Percentiles rank a stretch among this genome's conserved stretches.
Evolutionary conservation across 2,329 filamentous ascomycete genomes (phyloP).

Genomic region (Calonectria hongkongensis): DNA sequence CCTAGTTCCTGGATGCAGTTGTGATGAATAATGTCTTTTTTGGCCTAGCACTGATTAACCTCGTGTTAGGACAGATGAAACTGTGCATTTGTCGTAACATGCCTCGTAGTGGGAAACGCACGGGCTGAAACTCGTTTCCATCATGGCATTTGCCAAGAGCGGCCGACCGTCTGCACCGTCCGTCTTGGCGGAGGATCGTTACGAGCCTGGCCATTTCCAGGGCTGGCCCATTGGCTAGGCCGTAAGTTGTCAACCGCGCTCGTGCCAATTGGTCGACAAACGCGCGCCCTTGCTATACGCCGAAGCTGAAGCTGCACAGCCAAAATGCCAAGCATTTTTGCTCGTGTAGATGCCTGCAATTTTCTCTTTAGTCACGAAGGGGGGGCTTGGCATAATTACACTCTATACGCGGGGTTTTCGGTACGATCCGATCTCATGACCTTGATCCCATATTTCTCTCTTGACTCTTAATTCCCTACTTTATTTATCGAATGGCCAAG

Average conservation of each 20-base stretch:
- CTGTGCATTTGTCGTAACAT: no score
- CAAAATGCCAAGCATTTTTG: conserved; percentile 52
- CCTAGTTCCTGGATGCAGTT: no score
- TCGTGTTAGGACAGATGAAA: no score
- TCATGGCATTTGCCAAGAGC: not conserved
- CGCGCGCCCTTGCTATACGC: not conserved
- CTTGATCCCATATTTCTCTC: not conserved
- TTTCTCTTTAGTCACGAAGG: not conserved
- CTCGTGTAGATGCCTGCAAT: conserved; percentile 46
- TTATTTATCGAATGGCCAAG: no score
- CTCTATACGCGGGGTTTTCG: conserved; percentile 14
- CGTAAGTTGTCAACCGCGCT: not conserved
- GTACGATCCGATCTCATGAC: not conserved
- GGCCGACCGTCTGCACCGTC: not conserved
- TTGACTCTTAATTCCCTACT: not conserved
- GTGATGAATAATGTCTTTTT: no score
- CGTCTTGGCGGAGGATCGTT: not conserved
- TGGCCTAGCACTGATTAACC: no score
- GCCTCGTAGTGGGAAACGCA: not conserved
- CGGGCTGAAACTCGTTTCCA: not conserved
- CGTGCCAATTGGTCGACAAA: not conserved
- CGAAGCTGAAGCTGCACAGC: conserved; percentile 50
- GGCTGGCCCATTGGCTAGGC: not conserved
- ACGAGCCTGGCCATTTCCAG: not conserved
- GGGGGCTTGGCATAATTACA: conserved; percentile 3